Conservation (phyloP, 805 yeast species). For the Yarrowia bubula region DNA sequence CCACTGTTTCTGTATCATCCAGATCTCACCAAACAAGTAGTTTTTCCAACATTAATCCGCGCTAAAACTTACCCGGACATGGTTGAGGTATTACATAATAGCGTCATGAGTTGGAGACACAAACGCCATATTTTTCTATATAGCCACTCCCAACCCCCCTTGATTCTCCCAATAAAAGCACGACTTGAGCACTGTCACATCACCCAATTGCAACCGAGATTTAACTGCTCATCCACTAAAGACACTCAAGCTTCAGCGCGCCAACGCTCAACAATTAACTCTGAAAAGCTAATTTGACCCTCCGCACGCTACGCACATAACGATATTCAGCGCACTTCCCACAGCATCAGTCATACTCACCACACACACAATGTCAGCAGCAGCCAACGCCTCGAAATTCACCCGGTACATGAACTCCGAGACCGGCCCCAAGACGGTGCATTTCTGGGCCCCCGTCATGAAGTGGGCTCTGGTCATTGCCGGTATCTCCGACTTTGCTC, state of each 20-base stretch:
- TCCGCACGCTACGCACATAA: background rate
- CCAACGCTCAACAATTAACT: background rate
- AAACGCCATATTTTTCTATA: background rate
- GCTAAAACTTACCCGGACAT: constrained; percentile 9
- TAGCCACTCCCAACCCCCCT: background rate
- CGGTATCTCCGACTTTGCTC: constrained; percentile 77
- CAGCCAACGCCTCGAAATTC: constrained; percentile 44
- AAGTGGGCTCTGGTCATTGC: constrained; percentile 91
- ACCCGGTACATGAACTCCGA: constrained; percentile 73
- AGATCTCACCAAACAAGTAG: no score
- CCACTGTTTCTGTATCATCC: background rate
- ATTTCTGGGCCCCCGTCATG: constrained; percentile 73
- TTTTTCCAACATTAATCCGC: background rate
- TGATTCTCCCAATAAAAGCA: background rate
- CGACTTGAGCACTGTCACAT: no score
- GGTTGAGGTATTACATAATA: background rate
- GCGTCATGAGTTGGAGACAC: background rate
- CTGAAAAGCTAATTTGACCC: background rate
- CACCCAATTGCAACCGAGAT: no score
- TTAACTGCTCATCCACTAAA: background rate
- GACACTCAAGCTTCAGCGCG: background rate
- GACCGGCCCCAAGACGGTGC: constrained; percentile 97
- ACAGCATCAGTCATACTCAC: background rate
- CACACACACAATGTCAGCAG: constrained; percentile 22
- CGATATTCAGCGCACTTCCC: background rate